These are phyloP conservation scores for Porogramme epimiltina DNA, from an alignment of 1,284 basidiomycete genomes.

Conservation along the genomic window DNA sequence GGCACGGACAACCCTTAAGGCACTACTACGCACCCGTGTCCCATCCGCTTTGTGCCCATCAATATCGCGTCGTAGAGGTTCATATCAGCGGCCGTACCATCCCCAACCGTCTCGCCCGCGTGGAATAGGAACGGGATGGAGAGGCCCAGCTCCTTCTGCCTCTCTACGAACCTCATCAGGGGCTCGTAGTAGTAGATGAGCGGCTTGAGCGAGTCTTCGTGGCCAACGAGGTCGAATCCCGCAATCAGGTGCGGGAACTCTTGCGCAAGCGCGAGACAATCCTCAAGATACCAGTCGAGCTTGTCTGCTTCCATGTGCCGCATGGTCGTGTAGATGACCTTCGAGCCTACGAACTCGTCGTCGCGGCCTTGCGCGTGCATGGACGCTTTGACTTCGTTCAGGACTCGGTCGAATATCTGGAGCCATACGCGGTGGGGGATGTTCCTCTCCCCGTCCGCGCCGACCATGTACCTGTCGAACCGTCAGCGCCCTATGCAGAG, in stretches of 20 bases:
- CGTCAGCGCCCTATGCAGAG: not conserved
- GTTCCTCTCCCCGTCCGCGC: conserved; percentile 56
- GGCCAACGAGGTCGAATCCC: conserved; percentile 81
- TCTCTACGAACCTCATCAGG: conserved; percentile 60
- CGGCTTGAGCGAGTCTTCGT: conserved; percentile 67
- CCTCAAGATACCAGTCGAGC: conserved; percentile 68
- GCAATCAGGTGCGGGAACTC: conserved; percentile 75
- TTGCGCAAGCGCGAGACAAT: conserved; percentile 73
- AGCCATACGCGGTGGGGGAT: conserved; percentile 67
- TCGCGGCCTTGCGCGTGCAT: conserved; percentile 52
- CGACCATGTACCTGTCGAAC: conserved; percentile 43
- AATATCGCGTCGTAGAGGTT: conserved; percentile 82
- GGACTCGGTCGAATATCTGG: conserved; percentile 53
- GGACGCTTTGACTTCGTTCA: conserved; percentile 57
- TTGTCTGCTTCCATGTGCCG: conserved; percentile 58
- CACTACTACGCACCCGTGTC: conserved; percentile 74
- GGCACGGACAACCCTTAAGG: too few relatives aligned
- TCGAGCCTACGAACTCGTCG: conserved; percentile 66
- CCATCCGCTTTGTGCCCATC: conserved; percentile 77
- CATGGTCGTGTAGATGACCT: conserved; percentile 74
- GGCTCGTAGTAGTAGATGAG: conserved; percentile 66
- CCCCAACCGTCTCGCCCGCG: conserved; percentile 77
- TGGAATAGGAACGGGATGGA: conserved; percentile 81
- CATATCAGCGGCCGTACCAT: conserved; percentile 67
- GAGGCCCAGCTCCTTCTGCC: conserved; percentile 57